Base-by-base conservation (phyloP, 2,329 filamentous ascomycete species). In the Verticillium dahliae region DNA sequence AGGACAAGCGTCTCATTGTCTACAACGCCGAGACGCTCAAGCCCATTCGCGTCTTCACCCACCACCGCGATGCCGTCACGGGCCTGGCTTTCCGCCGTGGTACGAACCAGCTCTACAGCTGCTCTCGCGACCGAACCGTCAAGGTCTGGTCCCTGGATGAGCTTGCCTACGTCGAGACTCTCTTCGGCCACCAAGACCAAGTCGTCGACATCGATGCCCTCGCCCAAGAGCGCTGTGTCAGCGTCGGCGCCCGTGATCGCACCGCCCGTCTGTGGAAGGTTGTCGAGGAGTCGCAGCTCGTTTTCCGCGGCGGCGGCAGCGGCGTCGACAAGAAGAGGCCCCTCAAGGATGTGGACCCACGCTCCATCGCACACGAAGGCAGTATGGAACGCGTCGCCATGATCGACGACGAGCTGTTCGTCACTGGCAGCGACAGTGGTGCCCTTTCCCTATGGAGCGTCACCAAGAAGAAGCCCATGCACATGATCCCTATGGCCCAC, bases 181-280 rank as follows among this genome's bases (percentile, higher is more conserved):
- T 99, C 0, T 98, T 97, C 71, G 95, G 95, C 55, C 95, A 99
- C 76, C 94, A 97, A 72, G 94, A 98, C 72, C 84, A 91, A 66
- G 90, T 98, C 5, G 82, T 94, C 41, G 91, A 92, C 70, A 85
- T 99, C 60, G 90, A 91, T 65, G 89, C 91, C 27, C 82, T 96
- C 65, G 88, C 89, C 1, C 87, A 92, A 68, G 95, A 98, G 74
- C 88, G 92, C 57, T 97, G 95, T 72, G 83, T 98, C 63, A 95
- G 89, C 64, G 95, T 97, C 18, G 95, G 95, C 61, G 90, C 92
- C 6, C 84, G 95, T 66, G 95, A 99, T 74, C 88, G 94, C 62
- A 97, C 93, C 2, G 95, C 94, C 45, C 84, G 95, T 62, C 78
- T 97, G 68, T 99, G 95, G 95, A 97, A 97, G 75, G 93, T 99